Evolutionary conservation across 345 rosid genomes (phyloP).

Genomic region (Populus alba): DNA sequence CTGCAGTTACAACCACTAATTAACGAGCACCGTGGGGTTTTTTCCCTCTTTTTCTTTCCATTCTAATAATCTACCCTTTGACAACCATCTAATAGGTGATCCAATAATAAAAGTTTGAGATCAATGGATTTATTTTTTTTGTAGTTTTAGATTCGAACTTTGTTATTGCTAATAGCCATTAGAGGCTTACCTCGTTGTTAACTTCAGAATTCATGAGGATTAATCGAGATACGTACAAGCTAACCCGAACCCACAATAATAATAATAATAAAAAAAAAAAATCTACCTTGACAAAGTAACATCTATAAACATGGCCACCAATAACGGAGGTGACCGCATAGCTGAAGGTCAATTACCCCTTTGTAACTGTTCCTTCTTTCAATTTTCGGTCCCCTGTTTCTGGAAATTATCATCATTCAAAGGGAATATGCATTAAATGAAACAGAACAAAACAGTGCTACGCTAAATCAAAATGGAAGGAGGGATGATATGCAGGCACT

Average conservation of each 20-base stretch:
- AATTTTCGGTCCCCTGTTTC: background rate
- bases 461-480: background rate
- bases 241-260: too few relatives aligned
- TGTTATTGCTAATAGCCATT: accelerated
- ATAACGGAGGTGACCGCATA: background rate
- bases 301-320: background rate
- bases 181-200: accelerated
- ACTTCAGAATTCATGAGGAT: accelerated
- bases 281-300: background rate
- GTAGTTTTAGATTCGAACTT: accelerated
- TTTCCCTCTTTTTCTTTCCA: too few relatives aligned
- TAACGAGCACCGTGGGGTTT: too few relatives aligned
- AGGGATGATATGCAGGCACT: background rate
- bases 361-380: background rate
- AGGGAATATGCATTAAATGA: background rate
- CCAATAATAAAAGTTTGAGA: accelerated
- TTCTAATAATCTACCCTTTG: too few relatives aligned
- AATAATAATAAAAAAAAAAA: too few relatives aligned
- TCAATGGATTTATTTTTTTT: accelerated
- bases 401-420: background rate
- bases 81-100: accelerated
- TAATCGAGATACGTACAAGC: accelerated
- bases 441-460: background rate
- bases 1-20: too few relatives aligned
- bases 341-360: background rate